phyloP scores from a whole-genome alignment of 2,329 filamentous ascomycete species.

The Penicillium sclerotigenum region DNA sequence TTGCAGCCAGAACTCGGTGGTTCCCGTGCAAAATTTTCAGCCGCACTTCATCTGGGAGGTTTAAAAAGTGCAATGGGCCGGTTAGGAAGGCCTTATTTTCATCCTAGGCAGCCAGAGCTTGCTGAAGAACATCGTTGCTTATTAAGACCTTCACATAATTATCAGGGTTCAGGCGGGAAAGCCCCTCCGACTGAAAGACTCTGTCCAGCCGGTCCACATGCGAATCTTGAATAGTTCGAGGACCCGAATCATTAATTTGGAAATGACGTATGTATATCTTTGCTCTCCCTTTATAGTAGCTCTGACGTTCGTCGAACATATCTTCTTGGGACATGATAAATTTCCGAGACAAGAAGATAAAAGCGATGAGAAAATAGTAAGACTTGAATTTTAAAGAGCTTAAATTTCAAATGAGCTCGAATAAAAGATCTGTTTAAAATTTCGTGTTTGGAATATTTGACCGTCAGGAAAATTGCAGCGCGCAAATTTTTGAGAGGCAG shows the following conservation, averaged over 20 bases:
- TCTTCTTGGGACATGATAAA: neutral
- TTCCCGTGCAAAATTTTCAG: neutral
- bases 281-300: neutral
- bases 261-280: neutral
- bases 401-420: neutral
- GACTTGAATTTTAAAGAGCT: neutral
- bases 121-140: neutral
- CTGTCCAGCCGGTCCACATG: neutral
- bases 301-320: neutral
- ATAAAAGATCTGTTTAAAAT: neutral
- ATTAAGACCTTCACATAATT: conserved; percentile 2
- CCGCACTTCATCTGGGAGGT: neutral
- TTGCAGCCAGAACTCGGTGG: neutral
- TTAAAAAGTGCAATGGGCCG: too few species aligned
- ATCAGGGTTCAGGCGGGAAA: neutral
- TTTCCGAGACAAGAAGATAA: neutral
- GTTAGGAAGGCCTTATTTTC: neutral
- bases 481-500: neutral
- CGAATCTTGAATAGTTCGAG: neutral
- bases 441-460: neutral
- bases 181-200: neutral
- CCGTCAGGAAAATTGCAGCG: neutral
- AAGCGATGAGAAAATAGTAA: neutral
- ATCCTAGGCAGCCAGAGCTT: neutral
- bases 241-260: neutral